phyloP scores from a whole-genome alignment of 441 rosid species.

The Croton laevigatus region DNA sequence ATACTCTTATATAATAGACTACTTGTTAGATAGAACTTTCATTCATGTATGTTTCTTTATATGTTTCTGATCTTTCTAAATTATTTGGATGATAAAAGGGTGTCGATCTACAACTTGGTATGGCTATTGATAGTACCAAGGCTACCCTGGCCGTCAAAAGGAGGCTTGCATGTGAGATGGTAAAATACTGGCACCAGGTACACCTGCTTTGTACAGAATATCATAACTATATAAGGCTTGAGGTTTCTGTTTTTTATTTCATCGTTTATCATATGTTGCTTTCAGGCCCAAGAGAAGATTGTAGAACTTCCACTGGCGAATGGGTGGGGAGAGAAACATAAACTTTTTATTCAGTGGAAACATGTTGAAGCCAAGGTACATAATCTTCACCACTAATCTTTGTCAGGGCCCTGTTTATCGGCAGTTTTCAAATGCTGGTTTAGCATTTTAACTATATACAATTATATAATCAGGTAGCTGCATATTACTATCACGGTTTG shows the following conservation, averaged over 20 bases:
- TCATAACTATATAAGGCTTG: background rate
- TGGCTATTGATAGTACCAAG: conserved; percentile 87
- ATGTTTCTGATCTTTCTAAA: background rate
- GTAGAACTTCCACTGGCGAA: conserved; percentile 65
- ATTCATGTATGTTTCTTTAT: background rate
- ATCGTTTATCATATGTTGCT: background rate
- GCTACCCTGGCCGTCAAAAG: conserved; percentile 95
- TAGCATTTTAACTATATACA: no score
- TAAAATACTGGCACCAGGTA: conserved; percentile 96
- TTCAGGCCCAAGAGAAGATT: conserved; percentile 46
- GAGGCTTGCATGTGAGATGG: conserved; percentile 96
- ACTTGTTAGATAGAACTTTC: background rate
- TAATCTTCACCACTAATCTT: background rate
- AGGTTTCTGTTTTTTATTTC: background rate
- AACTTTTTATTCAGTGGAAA: conserved; percentile 74
- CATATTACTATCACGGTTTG: conserved; percentile 83
- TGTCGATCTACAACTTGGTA: conserved; percentile 87
- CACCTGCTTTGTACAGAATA: conserved; percentile 15
- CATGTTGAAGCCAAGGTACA: conserved; percentile 74
- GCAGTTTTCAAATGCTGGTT: no score
- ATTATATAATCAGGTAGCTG: conserved; percentile 56
- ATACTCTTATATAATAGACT: background rate
- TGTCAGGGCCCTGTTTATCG: no score
- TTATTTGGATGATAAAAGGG: conserved; percentile 39
- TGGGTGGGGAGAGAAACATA: conserved; percentile 91